phyloP scores from a whole-genome alignment of 1,284 basidiomycete species.

The Marasmius sp. region DNA sequence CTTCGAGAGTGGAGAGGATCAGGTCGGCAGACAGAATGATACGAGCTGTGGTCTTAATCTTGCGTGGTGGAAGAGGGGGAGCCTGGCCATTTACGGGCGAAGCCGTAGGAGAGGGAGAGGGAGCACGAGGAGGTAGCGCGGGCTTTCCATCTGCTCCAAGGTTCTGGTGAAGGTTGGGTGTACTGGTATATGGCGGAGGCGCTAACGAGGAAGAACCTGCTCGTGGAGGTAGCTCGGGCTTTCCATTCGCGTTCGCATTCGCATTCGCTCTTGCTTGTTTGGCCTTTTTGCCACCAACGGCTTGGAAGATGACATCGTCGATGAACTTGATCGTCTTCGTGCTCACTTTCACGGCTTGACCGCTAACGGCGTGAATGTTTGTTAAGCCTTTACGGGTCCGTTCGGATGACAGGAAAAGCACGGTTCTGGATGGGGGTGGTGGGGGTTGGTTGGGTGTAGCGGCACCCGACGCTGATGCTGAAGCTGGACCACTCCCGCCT shows the following conservation, averaged over 20 bases:
- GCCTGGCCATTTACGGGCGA: constrained; percentile 14
- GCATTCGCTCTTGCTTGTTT: constrained; percentile 22
- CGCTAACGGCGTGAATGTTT: constrained; percentile 62
- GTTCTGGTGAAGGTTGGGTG: not conserved
- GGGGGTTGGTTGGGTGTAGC: constrained; percentile 30
- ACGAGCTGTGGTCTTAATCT: constrained; percentile 42
- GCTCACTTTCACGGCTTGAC: constrained; percentile 67
- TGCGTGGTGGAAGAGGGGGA: constrained; percentile 26
- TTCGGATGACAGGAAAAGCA: constrained; percentile 63
- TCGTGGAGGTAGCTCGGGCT: not conserved
- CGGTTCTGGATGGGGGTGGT: constrained; percentile 49
- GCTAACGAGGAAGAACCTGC: constrained; percentile 6
- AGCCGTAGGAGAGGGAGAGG: constrained; percentile 26
- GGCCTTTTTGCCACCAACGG: constrained; percentile 35
- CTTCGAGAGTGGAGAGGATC: constrained; percentile 70
- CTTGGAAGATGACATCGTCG: constrained; percentile 58
- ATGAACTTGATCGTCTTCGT: constrained; percentile 62
- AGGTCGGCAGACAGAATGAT: constrained; percentile 70
- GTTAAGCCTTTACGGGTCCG: constrained; percentile 58
- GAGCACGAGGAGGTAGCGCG: constrained; percentile 36
- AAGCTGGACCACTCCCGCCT: not conserved
- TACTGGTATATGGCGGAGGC: constrained; percentile 15
- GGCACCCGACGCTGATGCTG: constrained; percentile 9
- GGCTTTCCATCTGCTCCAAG: constrained; percentile 27
- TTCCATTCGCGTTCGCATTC: not conserved